Conservation (phyloP, 2,329 filamentous ascomycete genomes). For the Sclerotinia minor region DNA sequence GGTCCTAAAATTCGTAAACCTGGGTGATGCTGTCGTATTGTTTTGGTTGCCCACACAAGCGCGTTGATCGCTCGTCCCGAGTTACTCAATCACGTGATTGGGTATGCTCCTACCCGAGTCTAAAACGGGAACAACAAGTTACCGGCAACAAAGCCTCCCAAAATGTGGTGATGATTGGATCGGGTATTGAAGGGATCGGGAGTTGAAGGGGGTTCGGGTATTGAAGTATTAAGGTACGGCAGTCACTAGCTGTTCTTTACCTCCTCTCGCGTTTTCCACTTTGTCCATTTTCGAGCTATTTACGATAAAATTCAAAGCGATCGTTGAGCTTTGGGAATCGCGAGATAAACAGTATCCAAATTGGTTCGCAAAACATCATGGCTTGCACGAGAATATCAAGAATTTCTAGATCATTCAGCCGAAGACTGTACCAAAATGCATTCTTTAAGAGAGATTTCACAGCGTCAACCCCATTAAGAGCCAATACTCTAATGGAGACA, state of each 20-base stretch:
- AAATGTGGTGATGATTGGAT: slow-evolving; percentile 5
- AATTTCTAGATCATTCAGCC: neutral
- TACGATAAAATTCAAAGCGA: neutral
- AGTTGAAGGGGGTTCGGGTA: no score
- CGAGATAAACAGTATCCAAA: neutral
- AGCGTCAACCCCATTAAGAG: slow-evolving; percentile 26
- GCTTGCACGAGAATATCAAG: slow-evolving; percentile 11
- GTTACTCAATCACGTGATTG: slow-evolving; percentile 1
- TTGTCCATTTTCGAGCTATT: neutral
- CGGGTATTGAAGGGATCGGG: neutral
- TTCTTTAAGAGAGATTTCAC: slow-evolving; percentile 30
- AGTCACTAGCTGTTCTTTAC: neutral
- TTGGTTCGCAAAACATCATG: slow-evolving; percentile 1
- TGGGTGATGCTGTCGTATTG: slow-evolving; percentile 31
- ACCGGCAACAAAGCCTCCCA: neutral
- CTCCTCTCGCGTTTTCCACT: neutral
- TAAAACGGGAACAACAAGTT: neutral
- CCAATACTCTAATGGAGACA: slow-evolving; percentile 63
- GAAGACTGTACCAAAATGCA: neutral
- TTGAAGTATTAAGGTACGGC: neutral
- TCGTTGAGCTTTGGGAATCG: no score
- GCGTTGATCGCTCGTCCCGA: slow-evolving; percentile 13
- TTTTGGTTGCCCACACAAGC: slow-evolving; percentile 24
- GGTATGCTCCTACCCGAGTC: neutral
- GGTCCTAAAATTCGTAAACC: slow-evolving; percentile 23